Conservation (phyloP, 306 rosid genomes). For the Sicyos edulis region DNA sequence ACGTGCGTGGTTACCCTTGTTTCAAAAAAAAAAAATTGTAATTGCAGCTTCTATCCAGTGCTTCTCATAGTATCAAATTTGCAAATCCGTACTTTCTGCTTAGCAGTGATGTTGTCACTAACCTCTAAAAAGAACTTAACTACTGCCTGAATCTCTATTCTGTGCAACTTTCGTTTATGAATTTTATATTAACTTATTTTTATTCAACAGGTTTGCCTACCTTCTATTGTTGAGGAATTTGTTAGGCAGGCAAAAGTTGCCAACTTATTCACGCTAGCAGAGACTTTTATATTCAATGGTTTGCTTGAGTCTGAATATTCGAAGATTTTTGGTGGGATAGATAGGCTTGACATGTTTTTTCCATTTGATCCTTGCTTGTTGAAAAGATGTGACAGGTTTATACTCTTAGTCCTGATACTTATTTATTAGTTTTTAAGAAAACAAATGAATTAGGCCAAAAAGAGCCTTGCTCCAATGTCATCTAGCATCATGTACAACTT, state of each 20-base stretch:
- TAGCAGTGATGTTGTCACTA: not conserved
- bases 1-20: no score
- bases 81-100: not conserved
- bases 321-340: conserved; percentile 65
- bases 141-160: not conserved
- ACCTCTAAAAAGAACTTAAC: not conserved
- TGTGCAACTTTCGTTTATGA: not conserved
- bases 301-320: conserved; percentile 71
- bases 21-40: no score
- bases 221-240: conserved; percentile 71
- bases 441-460: not conserved
- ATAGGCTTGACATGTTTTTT: conserved; percentile 83
- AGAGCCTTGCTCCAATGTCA: no score
- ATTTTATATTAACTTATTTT: not conserved
- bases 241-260: conserved; percentile 75
- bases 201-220: conserved; percentile 64
- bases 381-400: conserved; percentile 59
- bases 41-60: not conserved
- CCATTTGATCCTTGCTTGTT: conserved; percentile 88
- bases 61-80: not conserved
- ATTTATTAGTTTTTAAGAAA: not conserved
- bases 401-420: conserved; percentile 7
- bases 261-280: conserved; percentile 45
- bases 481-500: no score
- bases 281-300: conserved; percentile 45